Base-by-base conservation (phyloP, 768 basidiomycete genomes). In the Leucocoprinus leucothites region DNA sequence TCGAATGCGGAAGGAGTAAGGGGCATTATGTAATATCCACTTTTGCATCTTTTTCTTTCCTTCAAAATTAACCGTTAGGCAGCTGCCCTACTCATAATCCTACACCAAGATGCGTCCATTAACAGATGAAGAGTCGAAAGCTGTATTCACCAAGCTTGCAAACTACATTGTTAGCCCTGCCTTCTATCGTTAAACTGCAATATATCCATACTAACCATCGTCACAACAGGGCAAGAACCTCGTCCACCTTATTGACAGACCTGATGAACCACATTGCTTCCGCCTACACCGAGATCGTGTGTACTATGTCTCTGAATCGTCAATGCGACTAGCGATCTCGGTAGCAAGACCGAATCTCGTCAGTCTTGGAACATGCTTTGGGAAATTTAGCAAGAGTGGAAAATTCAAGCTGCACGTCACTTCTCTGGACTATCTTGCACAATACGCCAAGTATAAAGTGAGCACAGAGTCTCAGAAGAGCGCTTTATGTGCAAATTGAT, bases 381-480 rank as follows among this genome's bases (percentile, higher is more conserved):
- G 97, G 59, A 98, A 97, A 69, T 99, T 98, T 75, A 89, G 85
- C 67, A 98, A 98, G 79, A 85, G 86, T 48, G 94, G 94, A 56
- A 98, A 98, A 69, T 99, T 99, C 80, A 96, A 94, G 77, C 76
- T 99, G 57, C 94, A 98, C 61, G 85, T 99, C 63, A 98, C 96
- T 2, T 82, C 91, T 18, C 77, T 99, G 58, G 96, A 98, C 65
- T 89, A 91, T 65, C 71, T 99, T 56, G 92, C 94, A 1, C 91
- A 97, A 66, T 98, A 97, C 67, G 95, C 97, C 18, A 98, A 96
- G 72, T 92, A 94, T 78, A 99, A 99, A 82, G 97, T 94, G 58
- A 51, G 74, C 9, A 53, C 22, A n/a, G 5, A 16, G 26, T 11
- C 31, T 31, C 31, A 31, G 31, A 31, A 11, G 11, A 31, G n/a